Percentiles rank a stretch among this genome's conserved stretches.
Conservation (phyloP, 352 stramenopile genomes). For the Globisporangium solare region DNA sequence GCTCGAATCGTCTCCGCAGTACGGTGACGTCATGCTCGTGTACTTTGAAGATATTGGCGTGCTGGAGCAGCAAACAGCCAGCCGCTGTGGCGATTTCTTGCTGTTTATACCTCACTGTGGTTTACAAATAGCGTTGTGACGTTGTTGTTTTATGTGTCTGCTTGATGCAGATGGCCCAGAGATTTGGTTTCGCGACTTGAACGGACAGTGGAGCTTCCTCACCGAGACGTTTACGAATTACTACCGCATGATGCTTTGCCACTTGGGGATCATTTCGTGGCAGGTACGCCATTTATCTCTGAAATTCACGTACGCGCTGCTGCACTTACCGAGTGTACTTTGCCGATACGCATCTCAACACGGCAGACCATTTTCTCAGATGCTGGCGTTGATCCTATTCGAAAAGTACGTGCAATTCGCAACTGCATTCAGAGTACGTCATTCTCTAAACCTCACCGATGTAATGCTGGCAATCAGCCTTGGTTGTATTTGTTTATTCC, state of each 20-base stretch:
- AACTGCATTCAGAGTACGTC: no score
- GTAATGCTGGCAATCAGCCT: constrained; percentile 21
- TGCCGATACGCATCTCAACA: background rate
- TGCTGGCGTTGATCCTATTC: constrained; percentile 45
- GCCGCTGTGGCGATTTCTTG: no score
- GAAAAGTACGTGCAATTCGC: constrained; percentile 28
- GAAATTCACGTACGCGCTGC: background rate
- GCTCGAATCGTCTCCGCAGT: constrained; percentile 51
- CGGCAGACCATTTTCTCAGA: constrained; percentile 58
- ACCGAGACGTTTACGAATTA: constrained; percentile 67
- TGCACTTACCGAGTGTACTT: background rate
- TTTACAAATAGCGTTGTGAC: background rate
- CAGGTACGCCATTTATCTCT: constrained; percentile 27
- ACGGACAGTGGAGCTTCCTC: constrained; percentile 63
- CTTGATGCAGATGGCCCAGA: constrained; percentile 23
- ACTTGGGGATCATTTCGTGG: constrained; percentile 74
- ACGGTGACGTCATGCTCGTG: constrained; percentile 55
- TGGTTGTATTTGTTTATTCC: constrained; percentile 81
- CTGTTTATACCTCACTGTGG: no score
- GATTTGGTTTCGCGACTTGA: constrained; percentile 64
- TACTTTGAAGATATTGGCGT: constrained; percentile 24
- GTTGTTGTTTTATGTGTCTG: background rate
- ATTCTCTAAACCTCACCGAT: background rate
- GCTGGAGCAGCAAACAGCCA: no score
- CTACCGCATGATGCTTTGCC: constrained; percentile 78